Percentiles rank a stretch among this genome's conserved stretches.
Evolutionary conservation across 1,284 basidiomycete species (phyloP).

Genomic region (Uromyces viciae-fabae): DNA sequence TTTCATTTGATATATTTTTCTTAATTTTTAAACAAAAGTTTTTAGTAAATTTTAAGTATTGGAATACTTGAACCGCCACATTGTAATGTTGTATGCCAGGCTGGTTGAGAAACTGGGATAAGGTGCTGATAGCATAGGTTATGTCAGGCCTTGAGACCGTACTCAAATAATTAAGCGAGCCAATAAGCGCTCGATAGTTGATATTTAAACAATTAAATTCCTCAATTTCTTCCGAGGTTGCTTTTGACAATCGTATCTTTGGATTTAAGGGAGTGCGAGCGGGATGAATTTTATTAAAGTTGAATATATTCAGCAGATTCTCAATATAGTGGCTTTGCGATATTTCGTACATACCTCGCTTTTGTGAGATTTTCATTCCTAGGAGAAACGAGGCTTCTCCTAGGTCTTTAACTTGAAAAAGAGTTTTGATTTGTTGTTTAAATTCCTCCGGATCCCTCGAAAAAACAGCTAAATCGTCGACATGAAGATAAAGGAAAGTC

Average conservation of each 20-base stretch:
- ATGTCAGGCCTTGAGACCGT: not conserved
- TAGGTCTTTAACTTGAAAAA: not conserved
- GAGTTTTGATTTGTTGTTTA: not conserved
- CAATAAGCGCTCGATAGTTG: not conserved
- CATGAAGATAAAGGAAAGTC: constrained; percentile 17
- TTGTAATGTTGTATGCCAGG: not conserved
- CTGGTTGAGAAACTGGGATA: constrained; percentile 8
- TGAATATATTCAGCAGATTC: not conserved
- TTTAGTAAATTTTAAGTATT: constrained; percentile 3
- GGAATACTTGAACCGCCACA: not conserved
- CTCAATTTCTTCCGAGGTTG: not conserved
- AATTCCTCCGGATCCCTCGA: not conserved
- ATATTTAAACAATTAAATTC: not conserved
- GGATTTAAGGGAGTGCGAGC: not conserved
- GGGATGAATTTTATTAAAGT: not conserved
- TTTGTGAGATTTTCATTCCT: not conserved
- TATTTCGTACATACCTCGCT: not conserved
- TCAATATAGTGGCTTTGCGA: not conserved
- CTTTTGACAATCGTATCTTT: not conserved
- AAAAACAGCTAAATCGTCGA: constrained; percentile 13
- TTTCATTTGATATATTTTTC: too few species aligned
- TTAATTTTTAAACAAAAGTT: too few species aligned
- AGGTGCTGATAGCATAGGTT: not conserved
- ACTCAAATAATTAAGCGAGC: not conserved
- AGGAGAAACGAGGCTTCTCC: not conserved